Evolutionary conservation across 352 stramenopile genomes (phyloP).

Genomic region (Pythium dissotocum): DNA sequence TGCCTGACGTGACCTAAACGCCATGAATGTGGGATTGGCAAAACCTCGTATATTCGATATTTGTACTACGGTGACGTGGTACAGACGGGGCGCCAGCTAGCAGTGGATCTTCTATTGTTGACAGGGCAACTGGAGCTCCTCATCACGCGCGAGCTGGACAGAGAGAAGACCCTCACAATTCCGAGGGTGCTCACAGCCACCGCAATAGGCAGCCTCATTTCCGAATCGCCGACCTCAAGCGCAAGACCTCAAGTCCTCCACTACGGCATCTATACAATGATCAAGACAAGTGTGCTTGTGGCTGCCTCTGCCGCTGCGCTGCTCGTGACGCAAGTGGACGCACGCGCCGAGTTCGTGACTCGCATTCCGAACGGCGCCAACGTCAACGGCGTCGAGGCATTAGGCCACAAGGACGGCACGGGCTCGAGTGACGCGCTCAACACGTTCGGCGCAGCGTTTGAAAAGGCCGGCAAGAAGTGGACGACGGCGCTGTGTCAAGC

Average conservation of each 20-base stretch:
- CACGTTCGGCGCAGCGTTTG: constrained; percentile 41
- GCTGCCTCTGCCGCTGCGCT: background rate
- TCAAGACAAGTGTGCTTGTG: background rate
- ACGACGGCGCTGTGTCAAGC: constrained; percentile 42
- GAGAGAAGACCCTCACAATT: background rate
- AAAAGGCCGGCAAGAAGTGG: constrained; percentile 20
- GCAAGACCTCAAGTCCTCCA: background rate
- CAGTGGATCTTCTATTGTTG: background rate
- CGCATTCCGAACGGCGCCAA: constrained; percentile 32
- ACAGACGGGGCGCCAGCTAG: background rate
- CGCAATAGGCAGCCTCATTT: background rate
- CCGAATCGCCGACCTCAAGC: background rate
- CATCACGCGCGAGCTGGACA: background rate
- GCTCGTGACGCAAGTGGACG: constrained; percentile 1
- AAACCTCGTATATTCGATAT: background rate
- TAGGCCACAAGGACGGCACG: constrained; percentile 25
- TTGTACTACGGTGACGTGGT: background rate
- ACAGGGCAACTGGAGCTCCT: background rate
- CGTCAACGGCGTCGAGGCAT: constrained; percentile 17
- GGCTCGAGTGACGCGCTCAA: constrained; percentile 25
- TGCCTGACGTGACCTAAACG: background rate
- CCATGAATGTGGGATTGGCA: background rate
- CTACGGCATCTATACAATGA: background rate
- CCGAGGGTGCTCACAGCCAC: background rate
- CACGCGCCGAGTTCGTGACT: constrained; percentile 17